Evolutionary conservation across 140 eudicot genomes (phyloP).

Genomic region (Stevia rebaudiana): DNA sequence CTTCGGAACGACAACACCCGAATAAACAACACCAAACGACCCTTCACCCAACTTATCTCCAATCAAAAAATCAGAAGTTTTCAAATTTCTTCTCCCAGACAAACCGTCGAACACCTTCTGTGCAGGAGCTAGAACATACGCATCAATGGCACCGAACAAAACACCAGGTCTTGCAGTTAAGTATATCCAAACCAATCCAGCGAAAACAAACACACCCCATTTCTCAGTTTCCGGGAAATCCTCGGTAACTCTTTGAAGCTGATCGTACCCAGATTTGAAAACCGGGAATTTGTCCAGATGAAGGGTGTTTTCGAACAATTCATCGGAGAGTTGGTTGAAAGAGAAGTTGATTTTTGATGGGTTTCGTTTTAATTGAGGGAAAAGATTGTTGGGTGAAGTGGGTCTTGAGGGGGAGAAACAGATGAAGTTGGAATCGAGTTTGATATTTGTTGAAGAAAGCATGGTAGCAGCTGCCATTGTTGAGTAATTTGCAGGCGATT

Average conservation of each 20-base stretch:
- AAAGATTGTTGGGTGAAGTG: constrained; percentile 15
- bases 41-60: constrained; percentile 88
- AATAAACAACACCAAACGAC: constrained; percentile 87
- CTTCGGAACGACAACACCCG: constrained; percentile 81
- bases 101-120: constrained; percentile 64
- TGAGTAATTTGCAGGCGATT: background rate
- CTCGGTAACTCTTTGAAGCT: constrained; percentile 33
- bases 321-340: constrained; percentile 40
- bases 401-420: constrained; percentile 41
- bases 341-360: constrained; percentile 40
- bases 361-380: constrained; percentile 26
- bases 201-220: constrained; percentile 63
- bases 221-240: constrained; percentile 56
- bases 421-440: constrained; percentile 34
- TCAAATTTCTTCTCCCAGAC: constrained; percentile 57
- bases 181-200: constrained; percentile 78
- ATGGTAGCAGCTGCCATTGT: constrained; percentile 53
- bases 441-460: constrained; percentile 45
- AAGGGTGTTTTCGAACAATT: constrained; percentile 34
- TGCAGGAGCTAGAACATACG: constrained; percentile 66
- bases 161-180: constrained; percentile 95
- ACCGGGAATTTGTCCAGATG: constrained; percentile 49
- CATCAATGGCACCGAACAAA: constrained; percentile 80
- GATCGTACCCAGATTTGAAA: constrained; percentile 45
- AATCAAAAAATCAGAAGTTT: constrained; percentile 55